Conservation (phyloP, 148 eudicot species). For the Suaeda aralocaspica region DNA sequence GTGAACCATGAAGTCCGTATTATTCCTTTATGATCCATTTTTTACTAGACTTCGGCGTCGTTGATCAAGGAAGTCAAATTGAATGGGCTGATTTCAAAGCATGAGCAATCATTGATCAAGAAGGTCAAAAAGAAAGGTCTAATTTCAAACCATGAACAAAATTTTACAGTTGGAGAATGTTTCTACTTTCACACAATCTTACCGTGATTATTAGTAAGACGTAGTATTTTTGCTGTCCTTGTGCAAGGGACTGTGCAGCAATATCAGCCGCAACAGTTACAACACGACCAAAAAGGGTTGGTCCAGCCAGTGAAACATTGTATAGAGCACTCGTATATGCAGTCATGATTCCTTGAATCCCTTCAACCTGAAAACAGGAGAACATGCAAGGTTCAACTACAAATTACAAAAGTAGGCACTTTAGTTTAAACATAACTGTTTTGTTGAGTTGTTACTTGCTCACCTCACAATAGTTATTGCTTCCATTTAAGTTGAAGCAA, state of each 20-base stretch:
- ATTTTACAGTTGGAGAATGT: background rate
- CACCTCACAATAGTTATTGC: slow-evolving; percentile 90
- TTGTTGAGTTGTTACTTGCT: background rate
- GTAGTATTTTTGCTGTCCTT: slow-evolving; percentile 62
- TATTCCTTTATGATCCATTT: background rate
- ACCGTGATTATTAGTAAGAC: slow-evolving; percentile 92
- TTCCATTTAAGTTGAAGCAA: slow-evolving; percentile 96
- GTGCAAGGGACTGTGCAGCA: slow-evolving; percentile 64
- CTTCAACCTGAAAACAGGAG: slow-evolving; percentile 68
- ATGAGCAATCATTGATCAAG: no score
- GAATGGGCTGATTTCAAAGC: no score
- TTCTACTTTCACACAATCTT: slow-evolving; percentile 22
- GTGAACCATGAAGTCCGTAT: background rate
- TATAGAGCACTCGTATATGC: slow-evolving; percentile 75
- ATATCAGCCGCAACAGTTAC: slow-evolving; percentile 70
- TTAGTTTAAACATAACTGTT: background rate
- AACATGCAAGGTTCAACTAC: slow-evolving; percentile 6
- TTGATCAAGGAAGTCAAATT: no score
- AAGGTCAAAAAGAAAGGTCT: background rate
- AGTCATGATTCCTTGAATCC: slow-evolving; percentile 88
- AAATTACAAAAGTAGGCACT: background rate
- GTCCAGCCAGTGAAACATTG: slow-evolving; percentile 97
- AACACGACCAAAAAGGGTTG: slow-evolving; percentile 90
- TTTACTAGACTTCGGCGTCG: background rate
- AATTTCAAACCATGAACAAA: background rate